phyloP scores from a whole-genome alignment of 805 yeast genomes.

The Wickerhamiella sorbophila region DNA sequence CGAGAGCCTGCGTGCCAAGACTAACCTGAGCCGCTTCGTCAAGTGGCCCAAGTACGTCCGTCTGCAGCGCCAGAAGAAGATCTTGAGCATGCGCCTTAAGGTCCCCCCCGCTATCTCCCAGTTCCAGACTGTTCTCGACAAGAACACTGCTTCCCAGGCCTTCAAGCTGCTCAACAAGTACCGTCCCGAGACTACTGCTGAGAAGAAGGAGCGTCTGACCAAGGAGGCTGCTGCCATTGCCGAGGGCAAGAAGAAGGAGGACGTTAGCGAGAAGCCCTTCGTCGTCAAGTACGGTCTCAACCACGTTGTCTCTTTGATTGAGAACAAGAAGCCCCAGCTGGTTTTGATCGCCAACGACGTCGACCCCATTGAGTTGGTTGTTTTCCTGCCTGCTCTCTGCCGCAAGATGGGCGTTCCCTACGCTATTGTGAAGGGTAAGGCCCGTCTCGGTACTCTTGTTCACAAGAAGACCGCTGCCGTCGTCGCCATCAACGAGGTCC shows the following conservation, averaged over 20 bases:
- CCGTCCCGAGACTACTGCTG: slow-evolving; percentile 95
- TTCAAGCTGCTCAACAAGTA: slow-evolving; percentile 97
- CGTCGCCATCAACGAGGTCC: slow-evolving; percentile 93
- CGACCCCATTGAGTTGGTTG: slow-evolving; percentile 96
- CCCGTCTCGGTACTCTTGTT: slow-evolving; percentile 93
- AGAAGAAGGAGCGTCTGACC: slow-evolving; percentile 98
- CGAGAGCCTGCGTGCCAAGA: slow-evolving; percentile 85
- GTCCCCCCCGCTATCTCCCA: slow-evolving; percentile 98
- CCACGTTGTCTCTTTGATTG: slow-evolving; percentile 95
- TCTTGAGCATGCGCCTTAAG: slow-evolving; percentile 87
- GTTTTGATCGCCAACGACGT: slow-evolving; percentile 97
- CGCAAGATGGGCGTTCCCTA: slow-evolving; percentile 99
- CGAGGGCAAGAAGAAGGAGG: slow-evolving; percentile 94
- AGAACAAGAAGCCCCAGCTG: slow-evolving; percentile 96
- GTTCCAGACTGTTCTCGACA: slow-evolving; percentile 91
- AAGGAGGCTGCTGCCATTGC: slow-evolving; percentile 97
- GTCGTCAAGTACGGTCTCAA: slow-evolving; percentile 96
- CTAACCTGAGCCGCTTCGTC: slow-evolving; percentile 92
- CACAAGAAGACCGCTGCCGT: slow-evolving; percentile 97
- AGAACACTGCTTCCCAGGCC: slow-evolving; percentile 95
- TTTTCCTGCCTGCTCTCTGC: slow-evolving; percentile 96
- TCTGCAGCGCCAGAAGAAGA: slow-evolving; percentile 98
- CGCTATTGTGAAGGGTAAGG: slow-evolving; percentile 97
- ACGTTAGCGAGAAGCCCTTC: slow-evolving; percentile 92
- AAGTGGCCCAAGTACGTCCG: slow-evolving; percentile 99